These are phyloP conservation scores for Saccharomycopsis sp. DNA, from an alignment of 805 yeast genomes.

Conservation along the genomic window DNA sequence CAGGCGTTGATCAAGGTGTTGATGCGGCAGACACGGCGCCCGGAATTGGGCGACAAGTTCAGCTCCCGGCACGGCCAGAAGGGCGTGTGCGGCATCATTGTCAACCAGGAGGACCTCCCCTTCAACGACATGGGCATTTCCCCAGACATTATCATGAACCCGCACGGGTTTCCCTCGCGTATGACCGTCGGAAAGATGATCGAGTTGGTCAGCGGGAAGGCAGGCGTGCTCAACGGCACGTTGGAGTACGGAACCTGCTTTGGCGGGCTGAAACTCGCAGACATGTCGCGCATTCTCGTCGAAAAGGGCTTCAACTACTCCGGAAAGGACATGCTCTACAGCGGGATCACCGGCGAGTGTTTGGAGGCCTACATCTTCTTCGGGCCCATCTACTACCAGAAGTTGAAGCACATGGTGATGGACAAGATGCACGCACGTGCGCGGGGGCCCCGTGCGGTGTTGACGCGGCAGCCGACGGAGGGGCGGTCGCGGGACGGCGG, in stretches of 20 bases:
- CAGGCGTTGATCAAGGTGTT: slow-evolving; percentile 90
- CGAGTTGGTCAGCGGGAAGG: slow-evolving; percentile 92
- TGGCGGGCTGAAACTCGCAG: slow-evolving; percentile 95
- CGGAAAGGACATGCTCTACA: slow-evolving; percentile 95
- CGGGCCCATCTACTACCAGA: slow-evolving; percentile 97
- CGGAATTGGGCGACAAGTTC: slow-evolving; percentile 95
- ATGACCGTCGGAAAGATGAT: slow-evolving; percentile 99
- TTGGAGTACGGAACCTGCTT: slow-evolving; percentile 97
- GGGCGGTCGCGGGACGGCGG: slow-evolving; percentile 99
- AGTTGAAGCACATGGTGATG: slow-evolving; percentile 96
- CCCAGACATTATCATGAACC: slow-evolving; percentile 97
- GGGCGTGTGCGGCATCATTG: slow-evolving; percentile 98
- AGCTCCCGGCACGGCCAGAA: slow-evolving; percentile 98
- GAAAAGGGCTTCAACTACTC: slow-evolving; percentile 90
- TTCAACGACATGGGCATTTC: slow-evolving; percentile 86
- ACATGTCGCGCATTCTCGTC: slow-evolving; percentile 85
- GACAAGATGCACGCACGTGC: slow-evolving; percentile 99
- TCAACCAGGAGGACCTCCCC: slow-evolving; percentile 94
- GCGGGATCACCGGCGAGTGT: slow-evolving; percentile 97
- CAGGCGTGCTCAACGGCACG: slow-evolving; percentile 89
- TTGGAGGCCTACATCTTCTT: slow-evolving; percentile 96
- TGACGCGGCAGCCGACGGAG: slow-evolving; percentile 97
- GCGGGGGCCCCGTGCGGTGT: slow-evolving; percentile 96
- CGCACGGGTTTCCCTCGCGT: slow-evolving; percentile 99
- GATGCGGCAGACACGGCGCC: slow-evolving; percentile 91